Percentiles rank a stretch among this genome's conserved stretches.
phyloP scores from a whole-genome alignment of 2,329 filamentous ascomycete species.

The Aureobasidium sp. region DNA sequence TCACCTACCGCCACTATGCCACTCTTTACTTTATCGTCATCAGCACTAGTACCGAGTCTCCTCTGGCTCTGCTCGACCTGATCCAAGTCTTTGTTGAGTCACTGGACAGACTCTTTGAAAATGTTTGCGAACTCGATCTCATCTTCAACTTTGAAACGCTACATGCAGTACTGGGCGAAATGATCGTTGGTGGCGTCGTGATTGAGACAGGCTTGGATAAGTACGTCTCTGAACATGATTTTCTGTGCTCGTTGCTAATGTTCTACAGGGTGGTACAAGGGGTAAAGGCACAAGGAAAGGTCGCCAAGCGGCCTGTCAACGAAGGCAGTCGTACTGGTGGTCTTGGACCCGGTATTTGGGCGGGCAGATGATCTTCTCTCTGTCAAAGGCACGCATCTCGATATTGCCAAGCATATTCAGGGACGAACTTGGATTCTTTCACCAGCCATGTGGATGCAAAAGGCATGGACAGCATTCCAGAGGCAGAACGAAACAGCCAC shows the following conservation, averaged over 20 bases:
- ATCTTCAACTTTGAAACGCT: slow-evolving; percentile 99
- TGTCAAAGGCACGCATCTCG: background rate
- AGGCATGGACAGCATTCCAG: background rate
- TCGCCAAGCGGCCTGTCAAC: slow-evolving; percentile 71
- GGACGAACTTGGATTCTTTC: background rate
- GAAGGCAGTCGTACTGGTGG: slow-evolving; percentile 46
- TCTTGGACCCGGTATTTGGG: slow-evolving; percentile 26
- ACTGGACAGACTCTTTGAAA: slow-evolving; percentile 90
- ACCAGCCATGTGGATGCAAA: background rate
- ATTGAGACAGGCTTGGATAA: slow-evolving; percentile 84
- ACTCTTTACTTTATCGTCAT: slow-evolving; percentile 99
- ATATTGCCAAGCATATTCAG: background rate
- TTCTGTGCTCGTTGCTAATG: background rate
- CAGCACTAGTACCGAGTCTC: slow-evolving; percentile 90
- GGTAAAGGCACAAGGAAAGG: slow-evolving; percentile 64
- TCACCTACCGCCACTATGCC: slow-evolving; percentile 96
- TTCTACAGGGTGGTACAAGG: slow-evolving; percentile 60
- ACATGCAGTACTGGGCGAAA: slow-evolving; percentile 82
- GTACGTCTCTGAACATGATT: slow-evolving; percentile 10
- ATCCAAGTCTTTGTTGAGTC: slow-evolving; percentile 98
- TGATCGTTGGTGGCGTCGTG: slow-evolving; percentile 92
- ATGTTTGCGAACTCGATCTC: slow-evolving; percentile 94
- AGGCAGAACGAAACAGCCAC: background rate
- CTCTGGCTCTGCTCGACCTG: slow-evolving; percentile 86
- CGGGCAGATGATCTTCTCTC: slow-evolving; percentile 21